phyloP scores from a whole-genome alignment of 129 eudicot genomes.

The Mikania micrantha region DNA sequence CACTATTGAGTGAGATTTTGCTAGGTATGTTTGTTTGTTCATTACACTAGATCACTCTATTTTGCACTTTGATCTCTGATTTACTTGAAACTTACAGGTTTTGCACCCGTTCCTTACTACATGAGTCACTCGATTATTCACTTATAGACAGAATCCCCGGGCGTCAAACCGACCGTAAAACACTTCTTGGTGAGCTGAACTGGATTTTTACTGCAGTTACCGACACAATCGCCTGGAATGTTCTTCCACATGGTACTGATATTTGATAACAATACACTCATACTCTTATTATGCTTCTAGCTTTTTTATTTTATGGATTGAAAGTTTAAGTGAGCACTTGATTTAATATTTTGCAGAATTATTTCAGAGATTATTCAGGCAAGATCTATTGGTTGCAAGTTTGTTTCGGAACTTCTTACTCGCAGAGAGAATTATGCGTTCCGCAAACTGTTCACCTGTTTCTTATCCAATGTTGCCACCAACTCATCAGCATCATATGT shows the following conservation, averaged over 20 bases:
- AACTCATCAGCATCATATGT: constrained; percentile 99
- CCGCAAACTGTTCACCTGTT: constrained; percentile 97
- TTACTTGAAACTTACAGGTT: constrained; percentile 46
- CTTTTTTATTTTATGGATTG: neutral
- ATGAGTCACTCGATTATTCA: constrained; percentile 78
- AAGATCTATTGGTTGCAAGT: constrained; percentile 96
- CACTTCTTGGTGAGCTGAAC: constrained; percentile 97
- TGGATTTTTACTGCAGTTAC: constrained; percentile 99
- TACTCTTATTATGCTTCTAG: constrained; percentile 3
- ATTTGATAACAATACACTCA: neutral
- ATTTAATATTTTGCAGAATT: constrained; percentile 48
- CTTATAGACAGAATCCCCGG: constrained; percentile 97
- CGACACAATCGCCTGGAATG: constrained; percentile 98
- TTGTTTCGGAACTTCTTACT: constrained; percentile 87
- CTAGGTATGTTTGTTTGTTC: too few relatives aligned
- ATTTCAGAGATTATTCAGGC: constrained; percentile 93
- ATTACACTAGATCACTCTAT: neutral
- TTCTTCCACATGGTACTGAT: constrained; percentile 89
- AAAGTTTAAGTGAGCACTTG: neutral
- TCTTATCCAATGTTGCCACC: constrained; percentile 92
- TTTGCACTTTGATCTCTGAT: constrained; percentile 13
- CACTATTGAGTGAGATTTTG: too few relatives aligned
- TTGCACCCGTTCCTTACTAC: constrained; percentile 84
- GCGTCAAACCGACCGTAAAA: constrained; percentile 91
- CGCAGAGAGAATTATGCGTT: constrained; percentile 95